Evolutionary conservation across 805 yeast genomes (phyloP).

Genomic region (Pichia nanzhaoensis): DNA sequence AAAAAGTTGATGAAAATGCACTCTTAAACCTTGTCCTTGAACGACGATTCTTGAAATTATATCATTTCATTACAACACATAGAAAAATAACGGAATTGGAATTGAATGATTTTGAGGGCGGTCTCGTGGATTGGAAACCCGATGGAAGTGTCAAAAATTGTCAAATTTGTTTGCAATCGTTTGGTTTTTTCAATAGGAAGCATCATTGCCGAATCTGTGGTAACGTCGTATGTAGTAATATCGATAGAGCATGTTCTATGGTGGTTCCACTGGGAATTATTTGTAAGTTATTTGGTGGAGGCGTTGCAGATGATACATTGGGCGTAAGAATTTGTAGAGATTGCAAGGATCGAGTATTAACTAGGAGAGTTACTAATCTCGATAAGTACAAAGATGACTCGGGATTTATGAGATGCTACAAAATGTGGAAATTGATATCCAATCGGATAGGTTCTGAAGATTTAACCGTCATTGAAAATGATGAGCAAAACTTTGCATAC

Average conservation of each 20-base stretch:
- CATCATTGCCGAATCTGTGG: constrained; percentile 96
- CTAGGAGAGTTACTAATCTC: constrained; percentile 41
- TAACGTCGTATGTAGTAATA: constrained; percentile 65
- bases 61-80: constrained; percentile 48
- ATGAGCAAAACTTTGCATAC: constrained; percentile 28
- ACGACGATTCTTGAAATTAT: constrained; percentile 41
- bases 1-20: constrained; percentile 29
- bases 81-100: constrained; percentile 9
- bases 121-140: constrained; percentile 56
- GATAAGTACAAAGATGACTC: constrained; percentile 31
- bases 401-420: constrained; percentile 34
- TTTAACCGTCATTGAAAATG: constrained; percentile 25
- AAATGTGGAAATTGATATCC: constrained; percentile 21
- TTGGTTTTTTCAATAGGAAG: constrained; percentile 50
- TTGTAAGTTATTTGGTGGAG: constrained; percentile 27
- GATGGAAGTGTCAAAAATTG: constrained; percentile 46
- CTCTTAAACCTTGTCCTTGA: constrained; percentile 35
- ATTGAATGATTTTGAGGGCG: constrained; percentile 35
- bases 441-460: constrained; percentile 19
- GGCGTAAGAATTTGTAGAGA: constrained; percentile 56
- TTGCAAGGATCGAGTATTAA: constrained; percentile 60
- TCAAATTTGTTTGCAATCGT: constrained; percentile 52
- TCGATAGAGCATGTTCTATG: constrained; percentile 59
- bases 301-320: constrained; percentile 16
- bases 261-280: constrained; percentile 50